Percentiles rank a stretch among this genome's conserved stretches.
phyloP scores from a whole-genome alignment of 192 early-diverging fungal species.

The Phycomyces nitens region DNA sequence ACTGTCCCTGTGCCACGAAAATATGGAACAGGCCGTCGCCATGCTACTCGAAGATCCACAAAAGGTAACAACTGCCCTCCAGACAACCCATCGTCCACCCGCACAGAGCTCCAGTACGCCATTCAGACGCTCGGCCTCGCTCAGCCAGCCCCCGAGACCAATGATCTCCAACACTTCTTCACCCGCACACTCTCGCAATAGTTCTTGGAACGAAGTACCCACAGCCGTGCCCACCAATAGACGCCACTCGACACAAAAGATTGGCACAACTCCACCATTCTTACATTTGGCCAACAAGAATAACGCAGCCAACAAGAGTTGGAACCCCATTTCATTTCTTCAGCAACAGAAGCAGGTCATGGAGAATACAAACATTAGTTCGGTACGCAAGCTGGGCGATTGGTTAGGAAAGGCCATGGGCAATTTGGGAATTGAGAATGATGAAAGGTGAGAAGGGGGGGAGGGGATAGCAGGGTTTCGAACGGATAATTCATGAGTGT shows the following conservation, averaged over 20 bases:
- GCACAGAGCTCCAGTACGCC: background rate
- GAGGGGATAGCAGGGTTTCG: background rate
- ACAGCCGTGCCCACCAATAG: background rate
- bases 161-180: background rate
- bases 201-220: background rate
- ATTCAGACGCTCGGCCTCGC: constrained; percentile 15
- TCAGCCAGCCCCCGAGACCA: constrained; percentile 8
- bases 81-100: background rate
- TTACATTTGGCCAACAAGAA: background rate
- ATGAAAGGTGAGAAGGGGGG: constrained; percentile 32
- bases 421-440: constrained; percentile 56
- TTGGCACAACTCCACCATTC: background rate
- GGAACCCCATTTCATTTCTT: constrained; percentile 51
- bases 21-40: constrained; percentile 56
- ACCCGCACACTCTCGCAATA: constrained; percentile 14
- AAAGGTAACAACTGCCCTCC: constrained; percentile 26
- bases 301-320: constrained; percentile 13
- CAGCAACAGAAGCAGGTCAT: constrained; percentile 51
- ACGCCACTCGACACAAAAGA: constrained; percentile 12
- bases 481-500: background rate
- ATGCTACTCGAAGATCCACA: constrained; percentile 58
- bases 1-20: constrained; percentile 47
- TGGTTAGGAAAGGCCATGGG: constrained; percentile 68
- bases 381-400: constrained; percentile 46
- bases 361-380: constrained; percentile 41